Percentiles rank a stretch among this genome's conserved stretches.
These are phyloP conservation scores for Sonneratia alba DNA, from an alignment of 345 rosid genomes.

Conservation along the genomic window DNA sequence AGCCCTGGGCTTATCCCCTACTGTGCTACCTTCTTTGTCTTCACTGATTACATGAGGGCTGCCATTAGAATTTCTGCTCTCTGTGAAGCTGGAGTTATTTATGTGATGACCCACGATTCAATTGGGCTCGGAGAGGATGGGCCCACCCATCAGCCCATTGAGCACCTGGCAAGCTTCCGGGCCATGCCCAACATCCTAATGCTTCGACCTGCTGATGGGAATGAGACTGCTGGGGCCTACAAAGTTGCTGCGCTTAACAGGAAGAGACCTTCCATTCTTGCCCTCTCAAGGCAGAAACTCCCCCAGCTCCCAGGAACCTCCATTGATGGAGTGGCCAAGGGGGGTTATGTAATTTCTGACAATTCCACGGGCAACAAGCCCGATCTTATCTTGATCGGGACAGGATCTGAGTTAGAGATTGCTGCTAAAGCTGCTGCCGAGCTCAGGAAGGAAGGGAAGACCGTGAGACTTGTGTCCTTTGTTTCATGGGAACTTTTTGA, in stretches of 20 bases:
- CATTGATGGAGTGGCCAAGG: slow-evolving; percentile 80
- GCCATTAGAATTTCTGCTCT: slow-evolving; percentile 93
- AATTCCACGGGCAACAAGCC: slow-evolving; percentile 86
- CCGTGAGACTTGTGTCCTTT: slow-evolving; percentile 81
- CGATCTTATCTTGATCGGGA: slow-evolving; percentile 82
- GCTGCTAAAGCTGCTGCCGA: slow-evolving; percentile 73
- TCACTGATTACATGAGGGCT: slow-evolving; percentile 99
- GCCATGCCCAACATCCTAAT: slow-evolving; percentile 95
- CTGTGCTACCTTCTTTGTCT: slow-evolving; percentile 99
- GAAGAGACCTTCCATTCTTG: slow-evolving; percentile 82
- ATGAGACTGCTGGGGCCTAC: slow-evolving; percentile 95
- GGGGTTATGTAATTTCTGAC: slow-evolving; percentile 84
- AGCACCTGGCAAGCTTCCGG: slow-evolving; percentile 96
- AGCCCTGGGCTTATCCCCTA: slow-evolving; percentile 89
- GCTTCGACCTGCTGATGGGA: slow-evolving; percentile 99
- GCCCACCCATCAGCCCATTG: slow-evolving; percentile 98
- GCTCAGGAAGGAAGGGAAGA: slow-evolving; percentile 85
- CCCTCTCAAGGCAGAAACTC: slow-evolving; percentile 91
- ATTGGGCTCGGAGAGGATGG: slow-evolving; percentile 99
- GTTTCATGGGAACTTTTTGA: slow-evolving; percentile 90
- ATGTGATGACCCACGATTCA: slow-evolving; percentile 98
- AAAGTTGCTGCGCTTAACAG: slow-evolving; percentile 66
- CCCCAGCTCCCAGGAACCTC: slow-evolving; percentile 83
- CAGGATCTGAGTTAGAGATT: slow-evolving; percentile 93
- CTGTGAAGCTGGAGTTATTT: slow-evolving; percentile 80